Percentiles rank a stretch among this genome's conserved stretches.
These are phyloP conservation scores for Suillus subluteus DNA, from an alignment of 768 basidiomycete genomes.

Conservation along the genomic window DNA sequence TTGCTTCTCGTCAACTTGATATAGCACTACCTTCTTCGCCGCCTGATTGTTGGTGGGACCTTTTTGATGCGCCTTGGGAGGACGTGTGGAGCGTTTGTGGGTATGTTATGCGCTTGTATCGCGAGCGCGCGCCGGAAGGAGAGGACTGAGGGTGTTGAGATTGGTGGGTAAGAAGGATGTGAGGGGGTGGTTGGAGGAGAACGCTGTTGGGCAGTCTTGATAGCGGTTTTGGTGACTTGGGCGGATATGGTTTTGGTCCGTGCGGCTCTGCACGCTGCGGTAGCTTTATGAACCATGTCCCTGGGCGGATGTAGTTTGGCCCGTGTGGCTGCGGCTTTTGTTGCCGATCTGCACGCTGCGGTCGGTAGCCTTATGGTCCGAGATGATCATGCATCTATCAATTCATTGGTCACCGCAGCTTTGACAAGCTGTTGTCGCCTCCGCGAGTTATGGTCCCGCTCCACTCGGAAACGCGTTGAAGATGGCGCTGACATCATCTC, in stretches of 20 bases:
- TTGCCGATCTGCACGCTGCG: background rate
- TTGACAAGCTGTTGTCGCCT: background rate
- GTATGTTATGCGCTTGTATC: slow-evolving; percentile 82
- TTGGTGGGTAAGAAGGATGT: slow-evolving; percentile 80
- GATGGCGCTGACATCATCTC: background rate
- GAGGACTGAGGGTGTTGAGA: slow-evolving; percentile 50
- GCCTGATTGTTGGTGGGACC: slow-evolving; percentile 86
- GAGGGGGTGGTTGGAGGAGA: slow-evolving; percentile 79
- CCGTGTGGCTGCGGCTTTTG: background rate
- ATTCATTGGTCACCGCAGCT: background rate
- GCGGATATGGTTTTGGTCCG: background rate
- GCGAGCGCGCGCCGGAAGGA: slow-evolving; percentile 49
- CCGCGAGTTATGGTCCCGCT: background rate
- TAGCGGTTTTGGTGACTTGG: background rate
- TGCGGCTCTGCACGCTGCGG: background rate
- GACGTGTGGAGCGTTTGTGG: slow-evolving; percentile 88
- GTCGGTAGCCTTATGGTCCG: background rate
- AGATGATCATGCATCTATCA: background rate
- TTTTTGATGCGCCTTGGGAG: slow-evolving; percentile 92
- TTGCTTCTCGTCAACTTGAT: slow-evolving; percentile 70
- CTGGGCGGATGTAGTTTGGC: too few relatives aligned
- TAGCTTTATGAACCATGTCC: background rate
- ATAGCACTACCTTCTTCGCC: slow-evolving; percentile 75
- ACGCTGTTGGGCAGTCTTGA: slow-evolving; percentile 8
- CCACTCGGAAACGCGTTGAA: background rate